These are phyloP conservation scores for Desmodesmus armatus DNA, from an alignment of 139 green algal genomes.

Conservation along the genomic window DNA sequence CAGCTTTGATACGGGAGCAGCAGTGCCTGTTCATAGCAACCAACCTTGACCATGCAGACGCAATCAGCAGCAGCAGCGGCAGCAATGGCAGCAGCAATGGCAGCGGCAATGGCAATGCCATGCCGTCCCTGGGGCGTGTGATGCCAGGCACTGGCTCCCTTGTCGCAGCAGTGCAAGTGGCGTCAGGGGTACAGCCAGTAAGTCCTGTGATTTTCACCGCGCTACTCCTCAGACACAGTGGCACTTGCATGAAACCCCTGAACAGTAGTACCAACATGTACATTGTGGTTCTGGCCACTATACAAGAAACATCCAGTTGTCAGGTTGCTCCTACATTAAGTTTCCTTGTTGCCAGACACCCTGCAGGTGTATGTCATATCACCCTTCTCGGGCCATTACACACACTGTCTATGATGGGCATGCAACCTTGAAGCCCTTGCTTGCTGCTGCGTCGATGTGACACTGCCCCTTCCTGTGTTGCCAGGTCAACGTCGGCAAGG, in stretches of 20 bases:
- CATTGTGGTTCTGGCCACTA: no score
- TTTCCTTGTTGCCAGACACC: no score
- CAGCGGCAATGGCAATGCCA: no score
- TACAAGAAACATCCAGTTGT: no score
- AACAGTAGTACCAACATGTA: no score
- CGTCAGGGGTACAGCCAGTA: slow-evolving; percentile 53
- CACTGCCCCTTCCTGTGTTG: neutral
- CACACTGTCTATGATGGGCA: neutral
- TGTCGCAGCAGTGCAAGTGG: slow-evolving; percentile 61
- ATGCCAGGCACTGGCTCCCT: slow-evolving; percentile 78
- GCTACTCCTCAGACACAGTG: no score
- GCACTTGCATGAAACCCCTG: no score
- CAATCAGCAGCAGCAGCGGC: slow-evolving; percentile 62
- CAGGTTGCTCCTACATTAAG: no score
- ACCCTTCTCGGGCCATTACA: neutral
- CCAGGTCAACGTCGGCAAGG: slow-evolving; percentile 78
- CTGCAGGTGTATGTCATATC: no score
- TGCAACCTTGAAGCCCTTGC: neutral
- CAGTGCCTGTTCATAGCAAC: slow-evolving; percentile 75
- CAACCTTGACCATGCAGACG: slow-evolving; percentile 69
- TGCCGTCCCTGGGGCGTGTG: no score
- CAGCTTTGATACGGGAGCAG: slow-evolving; percentile 63
- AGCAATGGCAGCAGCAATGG: no score
- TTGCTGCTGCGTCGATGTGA: neutral
- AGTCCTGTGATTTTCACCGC: slow-evolving; percentile 6